Conservation (phyloP, 2,329 filamentous ascomycete genomes). For the Microdochium trichocladiopsis region DNA sequence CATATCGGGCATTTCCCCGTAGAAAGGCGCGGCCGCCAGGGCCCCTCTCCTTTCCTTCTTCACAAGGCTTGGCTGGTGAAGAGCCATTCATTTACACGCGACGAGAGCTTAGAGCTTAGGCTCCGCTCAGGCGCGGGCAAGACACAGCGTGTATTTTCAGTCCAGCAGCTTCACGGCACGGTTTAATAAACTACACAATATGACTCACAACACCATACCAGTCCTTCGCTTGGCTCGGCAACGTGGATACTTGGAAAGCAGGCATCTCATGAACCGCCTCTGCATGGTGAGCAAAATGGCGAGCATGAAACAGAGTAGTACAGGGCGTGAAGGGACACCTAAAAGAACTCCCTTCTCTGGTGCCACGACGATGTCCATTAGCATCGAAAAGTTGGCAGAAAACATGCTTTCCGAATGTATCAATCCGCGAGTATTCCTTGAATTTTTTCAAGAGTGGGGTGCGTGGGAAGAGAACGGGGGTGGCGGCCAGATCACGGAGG, state of each 20-base stretch:
- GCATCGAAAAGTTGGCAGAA: neutral
- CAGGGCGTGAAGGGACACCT: neutral
- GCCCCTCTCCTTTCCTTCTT: neutral
- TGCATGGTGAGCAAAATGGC: neutral
- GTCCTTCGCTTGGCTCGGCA: neutral
- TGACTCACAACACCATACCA: neutral
- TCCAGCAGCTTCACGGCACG: too few relatives aligned
- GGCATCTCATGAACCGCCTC: neutral
- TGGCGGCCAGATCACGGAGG: too few relatives aligned
- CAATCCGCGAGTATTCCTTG: neutral
- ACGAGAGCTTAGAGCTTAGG: neutral
- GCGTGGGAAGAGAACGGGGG: too few relatives aligned
- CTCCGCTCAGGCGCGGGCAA: neutral
- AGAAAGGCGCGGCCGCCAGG: too few relatives aligned
- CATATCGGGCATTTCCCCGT: too few relatives aligned
- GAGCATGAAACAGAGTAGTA: neutral
- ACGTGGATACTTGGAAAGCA: neutral
- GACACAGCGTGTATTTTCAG: too few relatives aligned
- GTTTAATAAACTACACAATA: neutral
- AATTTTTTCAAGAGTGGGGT: neutral
- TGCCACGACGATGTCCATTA: neutral
- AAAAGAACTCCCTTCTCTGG: neutral
- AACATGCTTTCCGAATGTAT: neutral
- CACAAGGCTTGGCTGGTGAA: neutral
- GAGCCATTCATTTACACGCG: neutral